phyloP scores from a whole-genome alignment of 108 stramenopile species.

The Fistulifera pelliculosa region DNA sequence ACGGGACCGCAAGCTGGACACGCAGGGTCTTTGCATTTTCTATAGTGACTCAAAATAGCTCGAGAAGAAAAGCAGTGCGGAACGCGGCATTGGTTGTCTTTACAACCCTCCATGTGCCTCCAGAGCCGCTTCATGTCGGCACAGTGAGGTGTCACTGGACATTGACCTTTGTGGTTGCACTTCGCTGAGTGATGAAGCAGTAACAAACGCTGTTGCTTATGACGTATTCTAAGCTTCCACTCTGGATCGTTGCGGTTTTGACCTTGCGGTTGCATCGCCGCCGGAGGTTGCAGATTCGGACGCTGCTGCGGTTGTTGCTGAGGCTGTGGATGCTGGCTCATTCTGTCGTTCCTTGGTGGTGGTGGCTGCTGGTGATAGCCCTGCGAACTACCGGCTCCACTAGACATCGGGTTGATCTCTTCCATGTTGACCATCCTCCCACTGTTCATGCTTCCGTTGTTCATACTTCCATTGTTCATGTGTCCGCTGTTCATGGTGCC shows the following conservation, averaged over 20 bases:
- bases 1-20: slow-evolving; percentile 98
- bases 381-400: not conserved
- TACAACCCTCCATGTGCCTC: slow-evolving; percentile 98
- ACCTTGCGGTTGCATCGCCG: slow-evolving; percentile 1
- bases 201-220: slow-evolving; percentile 96
- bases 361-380: not conserved
- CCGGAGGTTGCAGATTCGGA: not conserved
- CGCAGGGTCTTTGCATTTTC: slow-evolving; percentile 87
- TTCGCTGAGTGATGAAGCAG: slow-evolving; percentile 95
- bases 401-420: slow-evolving; percentile 19
- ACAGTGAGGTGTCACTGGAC: slow-evolving; percentile 92
- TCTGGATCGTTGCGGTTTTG: slow-evolving; percentile 68
- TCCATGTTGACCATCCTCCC: slow-evolving; percentile 16
- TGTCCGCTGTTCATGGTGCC: not conserved
- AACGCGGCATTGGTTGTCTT: slow-evolving; percentile 90
- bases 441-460: not conserved
- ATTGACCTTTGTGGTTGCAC: slow-evolving; percentile 84
- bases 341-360: not conserved
- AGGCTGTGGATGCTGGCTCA: not conserved
- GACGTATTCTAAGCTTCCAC: slow-evolving; percentile 82
- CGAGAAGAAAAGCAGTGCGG: slow-evolving; percentile 95
- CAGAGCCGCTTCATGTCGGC: slow-evolving; percentile 95
- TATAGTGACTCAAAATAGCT: slow-evolving; percentile 95
- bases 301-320: not conserved
- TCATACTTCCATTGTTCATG: not conserved